phyloP scores from a whole-genome alignment of 176 grass and related monocot genomes.

The Raddia distichophylla region DNA sequence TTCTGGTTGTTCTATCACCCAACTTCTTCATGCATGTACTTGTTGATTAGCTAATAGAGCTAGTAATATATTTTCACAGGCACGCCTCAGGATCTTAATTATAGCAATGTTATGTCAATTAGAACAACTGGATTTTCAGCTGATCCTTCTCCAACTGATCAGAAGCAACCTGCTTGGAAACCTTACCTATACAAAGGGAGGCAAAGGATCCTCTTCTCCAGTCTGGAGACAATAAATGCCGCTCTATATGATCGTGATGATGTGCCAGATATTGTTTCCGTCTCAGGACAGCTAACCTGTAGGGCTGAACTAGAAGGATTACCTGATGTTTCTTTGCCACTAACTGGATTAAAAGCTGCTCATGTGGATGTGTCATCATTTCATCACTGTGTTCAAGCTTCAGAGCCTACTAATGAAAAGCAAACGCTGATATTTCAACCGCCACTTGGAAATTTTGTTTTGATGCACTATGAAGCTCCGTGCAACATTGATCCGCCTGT shows the following conservation, averaged over 20 bases:
- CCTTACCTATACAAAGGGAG: conserved; percentile 90
- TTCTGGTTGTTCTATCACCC: conserved; percentile 30
- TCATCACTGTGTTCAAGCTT: conserved; percentile 90
- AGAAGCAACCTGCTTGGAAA: conserved; percentile 95
- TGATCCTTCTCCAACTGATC: conserved; percentile 68
- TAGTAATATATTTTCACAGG: conserved; percentile 52
- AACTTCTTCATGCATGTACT: conserved; percentile 23
- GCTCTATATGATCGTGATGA: conserved; percentile 97
- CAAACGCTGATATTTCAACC: conserved; percentile 86
- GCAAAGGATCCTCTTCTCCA: conserved; percentile 75
- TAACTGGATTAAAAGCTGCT: conserved; percentile 74
- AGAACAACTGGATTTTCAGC: conserved; percentile 72
- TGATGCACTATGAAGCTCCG: conserved; percentile 81
- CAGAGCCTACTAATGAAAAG: conserved; percentile 75
- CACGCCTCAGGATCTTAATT: conserved; percentile 87
- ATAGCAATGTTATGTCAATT: conserved; percentile 70
- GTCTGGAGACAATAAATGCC: conserved; percentile 73
- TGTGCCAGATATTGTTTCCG: conserved; percentile 82
- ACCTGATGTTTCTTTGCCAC: conserved; percentile 85
- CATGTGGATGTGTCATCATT: conserved; percentile 73
- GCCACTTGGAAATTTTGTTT: conserved; percentile 82
- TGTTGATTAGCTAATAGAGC: conserved; percentile 30
- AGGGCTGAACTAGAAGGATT: conserved; percentile 95
- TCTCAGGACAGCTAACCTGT: conserved; percentile 92
- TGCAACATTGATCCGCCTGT: conserved; percentile 64